Evolutionary conservation across 2,329 filamentous ascomycete species (phyloP).

Genomic region (Talaromyces verruculosus): DNA sequence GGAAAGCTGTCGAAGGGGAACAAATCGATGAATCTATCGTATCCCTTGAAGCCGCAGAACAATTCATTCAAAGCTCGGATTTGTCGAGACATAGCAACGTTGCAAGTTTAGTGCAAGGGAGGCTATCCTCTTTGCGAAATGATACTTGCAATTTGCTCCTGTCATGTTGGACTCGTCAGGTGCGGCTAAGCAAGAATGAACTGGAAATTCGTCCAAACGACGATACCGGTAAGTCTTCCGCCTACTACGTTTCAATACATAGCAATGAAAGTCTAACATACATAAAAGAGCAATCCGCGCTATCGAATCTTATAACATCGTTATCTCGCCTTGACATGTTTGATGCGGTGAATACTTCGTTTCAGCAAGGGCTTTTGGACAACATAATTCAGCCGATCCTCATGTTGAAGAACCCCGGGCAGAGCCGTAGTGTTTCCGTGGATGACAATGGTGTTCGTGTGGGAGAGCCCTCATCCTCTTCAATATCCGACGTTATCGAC

Average conservation of each 20-base stretch:
- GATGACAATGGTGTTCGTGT: slow-evolving; percentile 32
- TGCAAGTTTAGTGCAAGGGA: slow-evolving; percentile 60
- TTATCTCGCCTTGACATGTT: slow-evolving; percentile 36
- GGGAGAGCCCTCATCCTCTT: slow-evolving; percentile 29
- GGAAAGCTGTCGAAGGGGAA: slow-evolving; percentile 46
- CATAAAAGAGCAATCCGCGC: slow-evolving; percentile 27
- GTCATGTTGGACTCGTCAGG: slow-evolving; percentile 68
- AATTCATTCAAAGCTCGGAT: slow-evolving; percentile 30
- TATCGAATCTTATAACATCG: slow-evolving; percentile 33
- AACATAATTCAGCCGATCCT: slow-evolving; percentile 37
- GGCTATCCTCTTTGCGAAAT: slow-evolving; percentile 65
- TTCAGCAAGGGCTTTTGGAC: slow-evolving; percentile 35
- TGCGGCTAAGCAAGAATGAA: slow-evolving; percentile 61
- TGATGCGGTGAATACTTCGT: slow-evolving; percentile 31
- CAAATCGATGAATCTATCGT: slow-evolving; percentile 51
- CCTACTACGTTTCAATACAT: no score
- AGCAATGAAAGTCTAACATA: background rate
- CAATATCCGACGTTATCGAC: slow-evolving; percentile 41
- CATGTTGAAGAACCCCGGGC: slow-evolving; percentile 28
- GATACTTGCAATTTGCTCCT: slow-evolving; percentile 66
- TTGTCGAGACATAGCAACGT: slow-evolving; percentile 40
- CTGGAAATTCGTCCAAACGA: slow-evolving; percentile 59
- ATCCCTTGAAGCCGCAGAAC: slow-evolving; percentile 47
- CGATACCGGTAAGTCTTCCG: slow-evolving; percentile 48
- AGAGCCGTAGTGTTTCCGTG: slow-evolving; percentile 31